These are phyloP conservation scores for Penicillium fuscoglaucum DNA, from an alignment of 2,329 filamentous ascomycete genomes.

Conservation along the genomic window DNA sequence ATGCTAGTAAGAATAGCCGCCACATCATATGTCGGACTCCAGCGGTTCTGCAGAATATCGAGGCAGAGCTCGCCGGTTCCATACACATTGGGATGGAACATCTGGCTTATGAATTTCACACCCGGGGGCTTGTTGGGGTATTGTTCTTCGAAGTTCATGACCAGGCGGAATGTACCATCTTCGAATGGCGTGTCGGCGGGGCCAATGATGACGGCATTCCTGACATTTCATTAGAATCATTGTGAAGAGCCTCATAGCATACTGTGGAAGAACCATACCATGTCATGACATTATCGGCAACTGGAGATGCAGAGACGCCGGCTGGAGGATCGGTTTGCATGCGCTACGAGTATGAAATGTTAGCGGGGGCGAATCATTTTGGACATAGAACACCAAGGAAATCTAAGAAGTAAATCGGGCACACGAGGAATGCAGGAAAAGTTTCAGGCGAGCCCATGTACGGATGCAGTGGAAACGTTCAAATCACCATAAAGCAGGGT, in stretches of 20 bases:
- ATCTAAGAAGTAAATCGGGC: background rate
- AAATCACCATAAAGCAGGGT: background rate
- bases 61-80: constrained; percentile 93
- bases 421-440: background rate
- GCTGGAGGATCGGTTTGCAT: constrained; percentile 99
- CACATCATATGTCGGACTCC: constrained; percentile 98
- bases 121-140: constrained; percentile 98
- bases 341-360: constrained; percentile 58
- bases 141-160: constrained; percentile 99
- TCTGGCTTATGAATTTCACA: constrained; percentile 97
- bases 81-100: constrained; percentile 99
- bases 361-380: constrained; percentile 14
- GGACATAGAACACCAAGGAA: background rate
- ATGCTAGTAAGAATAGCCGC: constrained; percentile 96
- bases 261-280: constrained; percentile 28
- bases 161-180: constrained; percentile 93
- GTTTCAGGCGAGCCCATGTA: background rate
- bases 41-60: constrained; percentile 95
- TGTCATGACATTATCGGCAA: constrained; percentile 59
- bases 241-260: background rate
- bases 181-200: constrained; percentile 97
- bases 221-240: constrained; percentile 41
- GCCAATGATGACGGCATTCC: constrained; percentile 98
- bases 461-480: background rate
- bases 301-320: constrained; percentile 91